These are phyloP conservation scores for Neurospora sp. DNA, from an alignment of 2,329 filamentous ascomycete genomes.

Conservation along the genomic window DNA sequence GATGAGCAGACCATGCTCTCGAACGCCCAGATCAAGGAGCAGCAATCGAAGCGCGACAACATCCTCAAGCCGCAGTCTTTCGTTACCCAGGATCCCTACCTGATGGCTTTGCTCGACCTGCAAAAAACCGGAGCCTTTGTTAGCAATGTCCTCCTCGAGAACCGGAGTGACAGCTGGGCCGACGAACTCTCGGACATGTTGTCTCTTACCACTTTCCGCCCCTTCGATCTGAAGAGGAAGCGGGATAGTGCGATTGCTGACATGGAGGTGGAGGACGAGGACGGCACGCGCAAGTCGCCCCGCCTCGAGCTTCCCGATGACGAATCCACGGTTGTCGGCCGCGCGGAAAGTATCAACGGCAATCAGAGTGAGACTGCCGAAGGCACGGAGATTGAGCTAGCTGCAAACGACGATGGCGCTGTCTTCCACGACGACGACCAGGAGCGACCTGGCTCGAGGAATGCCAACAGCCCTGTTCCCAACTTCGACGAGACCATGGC, in stretches of 20 bases:
- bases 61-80: slow-evolving; percentile 79
- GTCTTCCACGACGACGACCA: slow-evolving; percentile 37
- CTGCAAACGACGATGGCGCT: slow-evolving; percentile 45
- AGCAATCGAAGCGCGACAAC: slow-evolving; percentile 75
- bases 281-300: slow-evolving; percentile 56
- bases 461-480: slow-evolving; percentile 39
- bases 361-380: slow-evolving; percentile 47
- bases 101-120: slow-evolving; percentile 83
- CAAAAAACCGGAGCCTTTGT: slow-evolving; percentile 88
- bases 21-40: slow-evolving; percentile 69
- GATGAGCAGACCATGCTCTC: slow-evolving; percentile 74
- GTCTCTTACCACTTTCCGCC: slow-evolving; percentile 73
- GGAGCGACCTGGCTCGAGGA: slow-evolving; percentile 23
- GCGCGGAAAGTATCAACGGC: slow-evolving; percentile 40
- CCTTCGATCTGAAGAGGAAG: slow-evolving; percentile 84
- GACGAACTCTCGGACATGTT: slow-evolving; percentile 87
- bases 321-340: slow-evolving; percentile 40
- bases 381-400: slow-evolving; percentile 55
- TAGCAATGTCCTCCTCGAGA: slow-evolving; percentile 74
- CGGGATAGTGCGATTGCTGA: slow-evolving; percentile 80
- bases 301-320: slow-evolving; percentile 60
- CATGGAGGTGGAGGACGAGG: slow-evolving; percentile 58
- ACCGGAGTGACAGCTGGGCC: slow-evolving; percentile 71
- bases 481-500: slow-evolving; percentile 72
- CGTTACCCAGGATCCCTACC: slow-evolving; percentile 75